A percentile compares a stretch with the other conserved stretches of the same genome.
These are phyloP conservation scores for Lasiosphaeria miniovina DNA, from an alignment of 495 filamentous ascomycete species.

Conservation along the genomic window DNA sequence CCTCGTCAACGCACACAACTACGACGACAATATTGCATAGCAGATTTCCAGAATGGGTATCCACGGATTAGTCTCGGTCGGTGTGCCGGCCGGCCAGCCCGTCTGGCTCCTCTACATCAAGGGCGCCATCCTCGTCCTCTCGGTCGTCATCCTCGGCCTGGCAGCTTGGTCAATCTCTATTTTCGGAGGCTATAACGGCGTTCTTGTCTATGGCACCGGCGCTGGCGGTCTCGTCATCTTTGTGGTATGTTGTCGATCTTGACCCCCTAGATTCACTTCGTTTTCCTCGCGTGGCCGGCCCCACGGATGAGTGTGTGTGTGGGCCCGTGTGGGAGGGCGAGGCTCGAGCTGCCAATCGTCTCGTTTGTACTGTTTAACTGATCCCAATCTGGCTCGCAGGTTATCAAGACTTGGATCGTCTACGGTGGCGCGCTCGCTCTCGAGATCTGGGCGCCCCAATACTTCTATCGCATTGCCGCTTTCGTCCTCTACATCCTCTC, in stretches of 20 bases:
- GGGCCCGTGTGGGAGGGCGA: too few species aligned
- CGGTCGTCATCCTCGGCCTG: slow-evolving; percentile 32
- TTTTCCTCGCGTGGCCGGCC: too few species aligned
- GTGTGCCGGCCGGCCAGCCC: slow-evolving; percentile 30
- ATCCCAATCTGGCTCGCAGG: slow-evolving; percentile 15
- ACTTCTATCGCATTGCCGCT: slow-evolving; percentile 35
- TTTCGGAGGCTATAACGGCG: slow-evolving; percentile 10
- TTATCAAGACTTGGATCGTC: slow-evolving; percentile 33
- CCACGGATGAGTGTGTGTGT: too few species aligned
- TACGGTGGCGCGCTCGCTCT: slow-evolving; percentile 31
- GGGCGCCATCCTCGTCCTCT: slow-evolving; percentile 36
- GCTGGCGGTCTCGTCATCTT: slow-evolving; percentile 36
- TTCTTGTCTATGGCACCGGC: slow-evolving; percentile 17
- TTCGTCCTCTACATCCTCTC: slow-evolving; percentile 31
- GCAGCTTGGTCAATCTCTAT: slow-evolving; percentile 33
- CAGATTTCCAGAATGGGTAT: slow-evolving; percentile 22
- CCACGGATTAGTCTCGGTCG: slow-evolving; percentile 28
- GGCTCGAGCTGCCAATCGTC: background rate
- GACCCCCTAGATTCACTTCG: too few species aligned
- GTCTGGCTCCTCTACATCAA: slow-evolving; percentile 33
- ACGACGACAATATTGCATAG: background rate
- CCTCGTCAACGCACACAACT: background rate
- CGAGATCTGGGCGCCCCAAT: slow-evolving; percentile 27
- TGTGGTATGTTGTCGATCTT: slow-evolving; percentile 24
- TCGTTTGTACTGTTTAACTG: background rate